phyloP scores from a whole-genome alignment of 2,329 filamentous ascomycete genomes.

The Hyphodiscus sp. region DNA sequence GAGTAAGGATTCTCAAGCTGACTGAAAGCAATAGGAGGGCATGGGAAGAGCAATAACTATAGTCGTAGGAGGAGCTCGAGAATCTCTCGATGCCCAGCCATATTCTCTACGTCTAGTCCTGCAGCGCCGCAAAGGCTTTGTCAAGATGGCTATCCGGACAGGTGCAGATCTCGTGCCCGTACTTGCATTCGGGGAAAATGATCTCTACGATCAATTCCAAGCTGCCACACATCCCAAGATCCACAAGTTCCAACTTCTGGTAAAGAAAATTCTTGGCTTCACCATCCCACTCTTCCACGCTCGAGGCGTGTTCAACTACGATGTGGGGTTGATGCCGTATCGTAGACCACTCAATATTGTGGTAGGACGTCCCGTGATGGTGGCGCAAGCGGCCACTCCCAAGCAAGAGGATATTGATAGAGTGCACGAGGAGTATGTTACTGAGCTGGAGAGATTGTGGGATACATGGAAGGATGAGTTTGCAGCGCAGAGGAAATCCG shows the following conservation, averaged over 20 bases:
- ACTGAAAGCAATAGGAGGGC: conserved; percentile 48
- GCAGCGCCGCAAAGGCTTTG: conserved; percentile 79
- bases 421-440: conserved; percentile 72
- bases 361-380: conserved; percentile 73
- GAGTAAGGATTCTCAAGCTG: not conserved
- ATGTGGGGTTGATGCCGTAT: conserved; percentile 94
- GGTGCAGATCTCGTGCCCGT: conserved; percentile 94
- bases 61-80: conserved; percentile 85
- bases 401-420: conserved; percentile 70
- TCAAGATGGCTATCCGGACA: conserved; percentile 85
- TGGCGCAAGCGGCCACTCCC: conserved; percentile 57
- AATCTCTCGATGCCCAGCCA: conserved; percentile 84
- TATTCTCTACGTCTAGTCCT: conserved; percentile 71
- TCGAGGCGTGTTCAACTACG: conserved; percentile 92
- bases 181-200: conserved; percentile 90
- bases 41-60: conserved; percentile 97
- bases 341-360: conserved; percentile 82
- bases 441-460: conserved; percentile 68
- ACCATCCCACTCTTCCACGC: conserved; percentile 89
- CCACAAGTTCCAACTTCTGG: conserved; percentile 72
- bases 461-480: conserved; percentile 74
- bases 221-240: conserved; percentile 71
- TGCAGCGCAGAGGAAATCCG: conserved; percentile 52
- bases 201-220: conserved; percentile 86
- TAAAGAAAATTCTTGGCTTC: conserved; percentile 85